These are phyloP conservation scores for Ophiocordyceps sinensis DNA, from an alignment of 2,329 filamentous ascomycete species.

Conservation along the genomic window DNA sequence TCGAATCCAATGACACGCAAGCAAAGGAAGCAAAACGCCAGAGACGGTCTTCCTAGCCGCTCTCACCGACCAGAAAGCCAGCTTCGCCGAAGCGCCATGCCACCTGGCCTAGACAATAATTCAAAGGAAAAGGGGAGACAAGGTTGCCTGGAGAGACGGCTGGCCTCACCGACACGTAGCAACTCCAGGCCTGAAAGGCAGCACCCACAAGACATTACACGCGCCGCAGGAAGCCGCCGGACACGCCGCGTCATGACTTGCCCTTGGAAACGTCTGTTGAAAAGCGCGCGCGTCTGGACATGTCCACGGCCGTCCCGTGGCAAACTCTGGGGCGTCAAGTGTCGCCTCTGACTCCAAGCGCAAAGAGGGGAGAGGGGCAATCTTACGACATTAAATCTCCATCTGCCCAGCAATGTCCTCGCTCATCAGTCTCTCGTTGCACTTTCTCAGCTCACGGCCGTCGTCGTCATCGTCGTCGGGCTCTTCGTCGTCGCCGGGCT, in stretches of 20 bases:
- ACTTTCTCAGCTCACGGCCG: slow-evolving; percentile 28
- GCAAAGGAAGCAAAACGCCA: slow-evolving; percentile 3
- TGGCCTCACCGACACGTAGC: too few relatives aligned
- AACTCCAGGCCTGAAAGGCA: too few relatives aligned
- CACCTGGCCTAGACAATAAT: slow-evolving; percentile 5
- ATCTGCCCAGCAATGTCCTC: slow-evolving; percentile 49
- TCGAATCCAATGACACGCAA: neutral
- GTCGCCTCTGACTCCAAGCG: too few relatives aligned
- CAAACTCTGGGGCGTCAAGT: too few relatives aligned
- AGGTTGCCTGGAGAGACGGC: too few relatives aligned
- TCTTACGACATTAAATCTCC: slow-evolving; percentile 33
- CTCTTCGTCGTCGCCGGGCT: slow-evolving; percentile 28
- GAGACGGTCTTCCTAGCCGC: slow-evolving; percentile 14
- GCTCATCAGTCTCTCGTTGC: slow-evolving; percentile 30
- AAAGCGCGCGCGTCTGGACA: too few relatives aligned
- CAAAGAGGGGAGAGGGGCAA: neutral
- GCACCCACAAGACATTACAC: too few relatives aligned
- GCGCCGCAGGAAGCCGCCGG: too few relatives aligned
- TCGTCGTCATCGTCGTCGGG: slow-evolving; percentile 29
- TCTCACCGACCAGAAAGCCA: slow-evolving; percentile 22
- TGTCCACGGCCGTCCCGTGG: too few relatives aligned
- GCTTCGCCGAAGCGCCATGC: slow-evolving; percentile 12
- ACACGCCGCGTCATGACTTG: too few relatives aligned
- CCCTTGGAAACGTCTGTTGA: too few relatives aligned
- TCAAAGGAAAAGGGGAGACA: slow-evolving; percentile 5